A percentile compares a stretch with the other conserved stretches of the same genome.
Evolutionary conservation across 306 rosid genomes (phyloP).

Genomic region (Cercis canadensis): DNA sequence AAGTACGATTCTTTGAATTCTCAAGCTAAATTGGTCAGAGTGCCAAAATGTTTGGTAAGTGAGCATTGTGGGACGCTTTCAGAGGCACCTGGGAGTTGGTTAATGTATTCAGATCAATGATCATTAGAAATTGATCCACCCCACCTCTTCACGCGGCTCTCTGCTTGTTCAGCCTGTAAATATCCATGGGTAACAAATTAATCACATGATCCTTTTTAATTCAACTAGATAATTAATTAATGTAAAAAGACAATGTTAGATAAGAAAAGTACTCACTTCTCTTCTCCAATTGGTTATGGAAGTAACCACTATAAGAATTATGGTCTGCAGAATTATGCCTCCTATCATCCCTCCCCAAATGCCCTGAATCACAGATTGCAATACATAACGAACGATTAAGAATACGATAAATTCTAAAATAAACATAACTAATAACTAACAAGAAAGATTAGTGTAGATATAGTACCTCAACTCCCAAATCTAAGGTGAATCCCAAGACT

Average conservation of each 20-base stretch:
- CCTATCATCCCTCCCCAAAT: slow-evolving; percentile 87
- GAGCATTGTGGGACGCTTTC: neutral
- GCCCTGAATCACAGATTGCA: slow-evolving; percentile 68
- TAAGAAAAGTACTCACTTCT: slow-evolving; percentile 51
- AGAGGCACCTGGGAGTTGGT: too few relatives aligned
- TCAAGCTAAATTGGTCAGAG: neutral
- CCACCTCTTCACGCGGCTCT: slow-evolving; percentile 71
- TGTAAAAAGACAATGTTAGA: neutral
- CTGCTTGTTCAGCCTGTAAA: slow-evolving; percentile 79
- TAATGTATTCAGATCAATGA: neutral
- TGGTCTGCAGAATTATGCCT: slow-evolving; percentile 71
- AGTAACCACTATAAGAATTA: slow-evolving; percentile 61
- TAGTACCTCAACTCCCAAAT: slow-evolving; percentile 58
- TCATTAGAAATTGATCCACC: slow-evolving; percentile 56
- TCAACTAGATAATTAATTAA: too few relatives aligned
- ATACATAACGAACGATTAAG: neutral
- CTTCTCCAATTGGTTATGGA: slow-evolving; percentile 66
- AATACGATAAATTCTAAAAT: too few relatives aligned
- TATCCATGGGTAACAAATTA: slow-evolving; percentile 25
- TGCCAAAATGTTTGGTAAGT: neutral
- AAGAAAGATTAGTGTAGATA: neutral
- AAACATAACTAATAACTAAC: neutral
- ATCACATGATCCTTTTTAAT: neutral
- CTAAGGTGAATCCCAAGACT: slow-evolving; percentile 66
- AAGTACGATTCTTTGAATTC: too few relatives aligned